These are phyloP conservation scores for Ziziphus jujuba DNA, from an alignment of 306 rosid genomes.

Conservation along the genomic window DNA sequence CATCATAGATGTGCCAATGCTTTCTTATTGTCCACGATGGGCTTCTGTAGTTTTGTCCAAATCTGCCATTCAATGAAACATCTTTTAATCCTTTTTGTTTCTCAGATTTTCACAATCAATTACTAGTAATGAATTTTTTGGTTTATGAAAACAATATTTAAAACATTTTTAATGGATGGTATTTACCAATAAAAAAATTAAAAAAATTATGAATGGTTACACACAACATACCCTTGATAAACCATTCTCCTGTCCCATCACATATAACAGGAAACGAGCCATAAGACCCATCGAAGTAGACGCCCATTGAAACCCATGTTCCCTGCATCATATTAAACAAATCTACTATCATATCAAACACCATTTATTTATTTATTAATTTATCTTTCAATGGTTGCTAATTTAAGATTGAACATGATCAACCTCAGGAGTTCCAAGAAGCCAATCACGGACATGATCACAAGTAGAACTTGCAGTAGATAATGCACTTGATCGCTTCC, in stretches of 20 bases:
- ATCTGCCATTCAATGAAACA: constrained; percentile 43
- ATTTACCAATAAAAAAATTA: too few species aligned
- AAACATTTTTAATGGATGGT: too few species aligned
- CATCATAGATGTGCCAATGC: constrained; percentile 51
- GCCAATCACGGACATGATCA: constrained; percentile 76
- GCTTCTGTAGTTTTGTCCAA: constrained; percentile 79
- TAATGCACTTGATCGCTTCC: constrained; percentile 61
- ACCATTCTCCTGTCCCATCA: constrained; percentile 89
- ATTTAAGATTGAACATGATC: constrained; percentile 13
- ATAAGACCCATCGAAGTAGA: constrained; percentile 88
- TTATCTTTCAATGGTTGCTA: not conserved
- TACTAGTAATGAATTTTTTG: too few species aligned
- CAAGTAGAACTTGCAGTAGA: constrained; percentile 78
- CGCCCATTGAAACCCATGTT: constrained; percentile 93
- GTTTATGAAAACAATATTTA: too few species aligned
- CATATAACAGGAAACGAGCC: constrained; percentile 95
- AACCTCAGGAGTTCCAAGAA: constrained; percentile 70
- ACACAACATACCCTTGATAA: constrained; percentile 58
- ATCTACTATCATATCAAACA: not conserved
- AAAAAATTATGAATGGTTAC: not conserved
- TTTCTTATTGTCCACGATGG: constrained; percentile 71
- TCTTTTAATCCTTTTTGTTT: too few species aligned
- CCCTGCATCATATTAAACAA: constrained; percentile 44
- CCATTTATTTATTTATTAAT: too few species aligned
- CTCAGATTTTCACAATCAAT: too few species aligned